Evolutionary conservation across 805 yeast species (phyloP), one percentile per base, ranked within the genome.

Genomic region (Kluyveromyces wickerhamii): DNA sequence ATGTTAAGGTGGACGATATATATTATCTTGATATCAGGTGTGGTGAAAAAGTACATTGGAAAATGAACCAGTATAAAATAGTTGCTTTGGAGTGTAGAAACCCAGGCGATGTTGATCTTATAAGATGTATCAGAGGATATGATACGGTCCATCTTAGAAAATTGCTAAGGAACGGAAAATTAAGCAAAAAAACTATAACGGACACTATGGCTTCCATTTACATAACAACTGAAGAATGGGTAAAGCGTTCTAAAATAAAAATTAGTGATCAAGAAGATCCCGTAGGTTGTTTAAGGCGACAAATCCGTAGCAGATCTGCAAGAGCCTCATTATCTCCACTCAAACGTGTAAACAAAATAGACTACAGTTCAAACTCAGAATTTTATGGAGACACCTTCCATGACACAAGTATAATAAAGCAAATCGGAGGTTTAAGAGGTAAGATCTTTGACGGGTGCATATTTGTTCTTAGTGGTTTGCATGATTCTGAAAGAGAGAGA

Each of bases 71-170:
- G 5, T 73, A 64, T 44, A 35, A 41, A 5, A 72, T 79, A 3
- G 62, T 68, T 1, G 82, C 77, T 0, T 50, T 79, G 22, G 59
- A 55, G 23, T 52, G 57, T 36, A 32, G 29, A 7, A 21, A 12
- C 7, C 7, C 34, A 3, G 38, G 44, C 2, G 47, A 52, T 6
- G 41, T 40, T 7, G 45, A 51, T 12, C 42, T 43, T 1, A 65
- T 78, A 5, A 54, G 64, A 32, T 79, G 86, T 48, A 62, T 75
- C 37, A 59, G 86, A 42, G 87, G 87, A 0, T 79, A 62, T 46
- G 76, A 77, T 47, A 59, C 65, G 0, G 69, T 75, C 2, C 57
- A 59, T 41, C 54, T 65, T 5, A 59, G 48, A 39, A 57, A 49
- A 30, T 42, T 52, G 16, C 49, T 38, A 24, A 40, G 38, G 12